Evolutionary conservation across 2,329 filamentous ascomycete species (phyloP).

Genomic region (Lachnellula occidentalis): DNA sequence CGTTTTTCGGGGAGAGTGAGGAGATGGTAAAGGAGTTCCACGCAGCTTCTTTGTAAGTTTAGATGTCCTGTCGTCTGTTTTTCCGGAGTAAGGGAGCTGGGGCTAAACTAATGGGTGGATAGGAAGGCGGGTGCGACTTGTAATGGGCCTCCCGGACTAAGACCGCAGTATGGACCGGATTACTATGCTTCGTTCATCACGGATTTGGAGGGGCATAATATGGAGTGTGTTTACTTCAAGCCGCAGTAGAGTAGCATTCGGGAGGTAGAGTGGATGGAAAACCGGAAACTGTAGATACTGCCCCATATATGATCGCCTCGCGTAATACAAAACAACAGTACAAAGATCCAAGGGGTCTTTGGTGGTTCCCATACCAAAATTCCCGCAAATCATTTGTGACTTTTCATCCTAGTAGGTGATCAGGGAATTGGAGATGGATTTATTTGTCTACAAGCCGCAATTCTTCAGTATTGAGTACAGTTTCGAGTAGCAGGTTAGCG

Average conservation of each 20-base stretch:
- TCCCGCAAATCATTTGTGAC: no score
- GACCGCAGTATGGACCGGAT: background rate
- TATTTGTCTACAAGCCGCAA: no score
- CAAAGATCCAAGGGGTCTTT: no score
- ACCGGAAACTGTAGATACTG: no score
- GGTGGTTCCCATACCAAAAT: no score
- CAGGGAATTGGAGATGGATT: no score
- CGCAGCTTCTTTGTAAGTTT: background rate
- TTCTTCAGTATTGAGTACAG: no score
- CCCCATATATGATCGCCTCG: no score
- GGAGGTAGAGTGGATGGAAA: no score
- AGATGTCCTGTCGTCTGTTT: background rate
- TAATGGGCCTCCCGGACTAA: background rate
- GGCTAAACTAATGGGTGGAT: background rate
- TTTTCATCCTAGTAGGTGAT: no score
- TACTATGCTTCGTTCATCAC: background rate
- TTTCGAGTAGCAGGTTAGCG: no score
- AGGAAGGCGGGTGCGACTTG: background rate
- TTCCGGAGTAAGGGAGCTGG: background rate
- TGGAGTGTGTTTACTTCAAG: background rate
- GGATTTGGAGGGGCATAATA: background rate
- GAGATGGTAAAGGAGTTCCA: background rate
- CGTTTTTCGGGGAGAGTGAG: background rate
- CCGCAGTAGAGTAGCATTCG: background rate
- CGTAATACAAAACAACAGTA: no score